Base-by-base conservation (phyloP, 2,329 filamentous ascomycete genomes). In the Cladophialophora bantiana region DNA sequence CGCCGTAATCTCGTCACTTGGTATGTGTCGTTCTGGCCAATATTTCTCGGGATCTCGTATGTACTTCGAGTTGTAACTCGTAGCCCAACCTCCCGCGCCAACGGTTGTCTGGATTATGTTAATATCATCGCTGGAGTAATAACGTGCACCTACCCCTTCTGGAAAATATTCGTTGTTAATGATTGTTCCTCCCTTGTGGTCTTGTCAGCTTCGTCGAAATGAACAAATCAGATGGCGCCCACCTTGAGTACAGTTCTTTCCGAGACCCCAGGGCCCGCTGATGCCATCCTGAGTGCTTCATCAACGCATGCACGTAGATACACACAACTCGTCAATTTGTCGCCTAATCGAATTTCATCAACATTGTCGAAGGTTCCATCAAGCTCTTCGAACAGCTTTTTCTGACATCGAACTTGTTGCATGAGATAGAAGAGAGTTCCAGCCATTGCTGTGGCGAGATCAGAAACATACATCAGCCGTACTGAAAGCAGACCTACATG, bases 221-320 rank as follows among this genome's bases (percentile, higher is more conserved):
- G n/a, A 45, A 31, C 5, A 7, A 5, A 32, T 20, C n/a, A 38
- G 32, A n/a, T 13, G 26, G 26, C 26, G 13, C 57, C 10, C 26
- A 60, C 57, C 13, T 50, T 50, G 40, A 60, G 57, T 2, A 60
- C 73, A 78, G 77, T n/a, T 76, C 78, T 68, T 79, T 78, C 15
- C 78, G 77, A 3, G 77, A 78, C 76, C 15, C 78, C 78, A 2
- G 59, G 59, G 1, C 9, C 59, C 10, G 42, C 45, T 31, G 59
- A 53, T n/a, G 59, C 40, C 7, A 80, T 74, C 48, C 78, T 78
- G 66, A 80, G 73, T 3, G 78, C 77, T 66, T 80, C 79, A 45
- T 79, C 77, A 42, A 80, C 74, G 60, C 78, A 79, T 12, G 78
- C 78, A 63, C 79, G 79, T 13, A 80, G 72, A 55, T 79, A 80